These are phyloP conservation scores for Fusarium sp. DNA, from an alignment of 2,329 filamentous ascomycete genomes.

Conservation along the genomic window DNA sequence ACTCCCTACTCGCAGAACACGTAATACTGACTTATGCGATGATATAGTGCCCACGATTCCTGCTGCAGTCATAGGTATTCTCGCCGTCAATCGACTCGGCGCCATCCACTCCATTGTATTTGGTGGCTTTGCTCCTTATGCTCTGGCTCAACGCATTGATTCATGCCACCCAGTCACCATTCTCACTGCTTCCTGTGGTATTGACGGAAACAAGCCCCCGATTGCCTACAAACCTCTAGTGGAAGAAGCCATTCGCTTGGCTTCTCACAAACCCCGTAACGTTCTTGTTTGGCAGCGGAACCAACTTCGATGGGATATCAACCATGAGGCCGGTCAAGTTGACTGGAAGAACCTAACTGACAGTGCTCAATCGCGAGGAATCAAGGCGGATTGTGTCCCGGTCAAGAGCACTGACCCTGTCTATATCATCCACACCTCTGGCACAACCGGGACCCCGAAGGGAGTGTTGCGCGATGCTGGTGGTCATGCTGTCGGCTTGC, in stretches of 20 bases:
- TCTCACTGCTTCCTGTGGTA: slow-evolving; percentile 91
- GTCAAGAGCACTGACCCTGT: slow-evolving; percentile 83
- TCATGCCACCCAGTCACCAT: slow-evolving; percentile 82
- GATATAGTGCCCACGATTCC: slow-evolving; percentile 94
- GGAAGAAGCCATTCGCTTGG: slow-evolving; percentile 77
- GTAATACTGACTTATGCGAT: slow-evolving; percentile 1
- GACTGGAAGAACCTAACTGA: slow-evolving; percentile 85
- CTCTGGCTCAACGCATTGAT: slow-evolving; percentile 90
- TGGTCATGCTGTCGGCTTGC: slow-evolving; percentile 88
- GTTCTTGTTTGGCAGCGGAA: slow-evolving; percentile 89
- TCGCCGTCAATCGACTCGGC: slow-evolving; percentile 85
- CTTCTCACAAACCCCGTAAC: slow-evolving; percentile 78
- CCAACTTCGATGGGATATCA: slow-evolving; percentile 81
- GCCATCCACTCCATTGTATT: slow-evolving; percentile 95
- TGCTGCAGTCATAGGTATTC: slow-evolving; percentile 86
- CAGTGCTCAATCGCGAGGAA: slow-evolving; percentile 75
- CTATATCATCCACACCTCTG: slow-evolving; percentile 93
- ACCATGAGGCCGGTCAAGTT: slow-evolving; percentile 77
- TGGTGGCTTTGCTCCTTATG: slow-evolving; percentile 87
- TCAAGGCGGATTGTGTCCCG: slow-evolving; percentile 82
- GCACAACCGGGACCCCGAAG: slow-evolving; percentile 87
- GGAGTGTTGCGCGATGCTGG: slow-evolving; percentile 87
- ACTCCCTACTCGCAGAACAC: neutral
- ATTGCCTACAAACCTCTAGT: slow-evolving; percentile 84
- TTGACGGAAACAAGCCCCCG: slow-evolving; percentile 87